These are phyloP conservation scores for Auricularia sp. DNA, from an alignment of 768 basidiomycete species.

Conservation along the genomic window DNA sequence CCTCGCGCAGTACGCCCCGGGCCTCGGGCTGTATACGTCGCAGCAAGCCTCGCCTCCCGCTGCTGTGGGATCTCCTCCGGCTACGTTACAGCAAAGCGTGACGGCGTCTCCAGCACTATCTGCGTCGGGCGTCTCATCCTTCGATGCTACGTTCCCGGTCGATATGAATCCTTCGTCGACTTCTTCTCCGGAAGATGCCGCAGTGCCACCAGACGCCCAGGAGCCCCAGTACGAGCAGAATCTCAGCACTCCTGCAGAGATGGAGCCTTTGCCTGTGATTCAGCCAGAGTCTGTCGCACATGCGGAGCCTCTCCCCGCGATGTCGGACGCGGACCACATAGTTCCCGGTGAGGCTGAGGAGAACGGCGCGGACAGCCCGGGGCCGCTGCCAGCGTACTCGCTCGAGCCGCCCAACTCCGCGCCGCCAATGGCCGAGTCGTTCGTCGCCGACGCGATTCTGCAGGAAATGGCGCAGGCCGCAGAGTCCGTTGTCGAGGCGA, in stretches of 20 bases:
- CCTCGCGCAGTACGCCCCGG: neutral
- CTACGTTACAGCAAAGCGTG: too few relatives aligned
- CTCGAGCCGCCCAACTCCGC: neutral
- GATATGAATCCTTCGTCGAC: too few relatives aligned
- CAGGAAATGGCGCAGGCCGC: neutral
- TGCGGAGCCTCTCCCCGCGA: neutral
- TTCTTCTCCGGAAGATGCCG: too few relatives aligned
- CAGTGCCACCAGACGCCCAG: neutral
- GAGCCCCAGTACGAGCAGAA: too few relatives aligned
- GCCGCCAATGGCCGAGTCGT: neutral
- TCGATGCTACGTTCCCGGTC: too few relatives aligned
- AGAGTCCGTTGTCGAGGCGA: neutral
- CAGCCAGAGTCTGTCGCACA: neutral
- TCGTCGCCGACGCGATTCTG: neutral
- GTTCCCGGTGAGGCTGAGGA: neutral
- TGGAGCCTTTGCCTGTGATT: too few relatives aligned
- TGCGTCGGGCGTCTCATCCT: too few relatives aligned
- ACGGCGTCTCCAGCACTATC: too few relatives aligned
- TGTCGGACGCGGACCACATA: neutral
- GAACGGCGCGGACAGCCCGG: neutral
- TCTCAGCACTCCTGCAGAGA: too few relatives aligned
- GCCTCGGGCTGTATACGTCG: neutral
- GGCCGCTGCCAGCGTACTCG: neutral
- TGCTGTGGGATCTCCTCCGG: too few relatives aligned
- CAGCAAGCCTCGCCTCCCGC: neutral